A percentile compares a stretch with the other conserved stretches of the same genome.
Evolutionary conservation across 2,329 filamentous ascomycete species (phyloP).

Genomic region (Aquanectria penicillioides): DNA sequence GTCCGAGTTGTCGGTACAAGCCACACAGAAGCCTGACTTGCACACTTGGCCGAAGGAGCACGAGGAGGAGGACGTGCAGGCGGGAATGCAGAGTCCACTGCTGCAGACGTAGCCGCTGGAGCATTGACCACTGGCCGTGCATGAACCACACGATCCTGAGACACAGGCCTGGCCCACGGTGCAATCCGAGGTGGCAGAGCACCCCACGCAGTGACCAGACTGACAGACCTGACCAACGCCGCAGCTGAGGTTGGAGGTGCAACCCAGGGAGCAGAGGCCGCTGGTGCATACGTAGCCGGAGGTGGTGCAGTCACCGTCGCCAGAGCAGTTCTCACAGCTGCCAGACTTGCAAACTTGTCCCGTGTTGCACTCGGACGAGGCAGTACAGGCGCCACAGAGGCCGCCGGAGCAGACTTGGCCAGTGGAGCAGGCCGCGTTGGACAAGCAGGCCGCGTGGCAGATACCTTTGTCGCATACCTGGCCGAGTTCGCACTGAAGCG

Average conservation of each 20-base stretch:
- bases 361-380: slow-evolving; percentile 2
- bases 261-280: slow-evolving; percentile 8
- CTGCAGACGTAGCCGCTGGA: slow-evolving; percentile 17
- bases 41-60: slow-evolving; percentile 16
- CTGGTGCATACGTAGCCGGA: slow-evolving; percentile 15
- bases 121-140: slow-evolving; percentile 9
- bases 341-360: slow-evolving; percentile 17
- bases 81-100: slow-evolving; percentile 13
- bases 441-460: slow-evolving; percentile 17
- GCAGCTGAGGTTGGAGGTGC: slow-evolving; percentile 10
- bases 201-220: slow-evolving; percentile 11
- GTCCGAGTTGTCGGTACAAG: slow-evolving; percentile 12
- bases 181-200: slow-evolving; percentile 10
- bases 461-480: slow-evolving; percentile 20
- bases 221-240: slow-evolving; percentile 16
- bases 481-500: slow-evolving; percentile 18
- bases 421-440: slow-evolving; percentile 12
- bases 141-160: slow-evolving; percentile 8
- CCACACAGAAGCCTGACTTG: slow-evolving; percentile 10
- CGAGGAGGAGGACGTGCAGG: slow-evolving; percentile 9
- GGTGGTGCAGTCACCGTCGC: slow-evolving; percentile 6
- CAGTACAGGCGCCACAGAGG: slow-evolving; percentile 11
- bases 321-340: slow-evolving; percentile 8
- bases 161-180: slow-evolving; percentile 16
- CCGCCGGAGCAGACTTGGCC: slow-evolving; percentile 10